phyloP scores from a whole-genome alignment of 2,329 filamentous ascomycete species.

The Aspergillus neotritici region DNA sequence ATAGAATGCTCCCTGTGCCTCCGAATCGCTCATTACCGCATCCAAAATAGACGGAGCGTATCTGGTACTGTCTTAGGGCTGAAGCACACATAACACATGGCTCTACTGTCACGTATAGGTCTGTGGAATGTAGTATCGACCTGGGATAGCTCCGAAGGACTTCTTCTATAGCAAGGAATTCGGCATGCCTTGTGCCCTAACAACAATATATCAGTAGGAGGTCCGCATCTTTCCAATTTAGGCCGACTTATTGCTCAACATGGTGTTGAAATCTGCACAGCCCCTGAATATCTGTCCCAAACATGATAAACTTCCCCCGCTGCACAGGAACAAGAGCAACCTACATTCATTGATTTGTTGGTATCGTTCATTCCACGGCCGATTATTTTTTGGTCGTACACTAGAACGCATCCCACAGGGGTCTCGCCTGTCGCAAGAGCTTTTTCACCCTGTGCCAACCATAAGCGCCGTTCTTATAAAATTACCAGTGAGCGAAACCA shows the following conservation, averaged over 20 bases:
- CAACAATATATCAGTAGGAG: not conserved
- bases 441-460: conserved; percentile 62
- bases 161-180: conserved; percentile 77
- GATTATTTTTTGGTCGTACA: conserved; percentile 71
- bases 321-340: conserved; percentile 12
- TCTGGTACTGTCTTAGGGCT: conserved; percentile 77
- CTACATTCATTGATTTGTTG: conserved; percentile 70
- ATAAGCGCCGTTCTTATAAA: not conserved
- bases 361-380: conserved; percentile 95
- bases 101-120: conserved; percentile 95
- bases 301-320: not conserved
- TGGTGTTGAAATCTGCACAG: too few species aligned
- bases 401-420: conserved; percentile 91
- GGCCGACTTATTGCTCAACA: too few species aligned
- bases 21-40: conserved; percentile 96
- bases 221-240: too few species aligned
- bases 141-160: conserved; percentile 61
- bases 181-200: conserved; percentile 88
- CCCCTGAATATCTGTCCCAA: too few species aligned
- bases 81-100: conserved; percentile 99
- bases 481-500: not conserved
- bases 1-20: conserved; percentile 88
- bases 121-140: conserved; percentile 64
- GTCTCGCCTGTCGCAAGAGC: conserved; percentile 85
- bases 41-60: conserved; percentile 88